Base-by-base conservation (phyloP, 2,329 filamentous ascomycete genomes). In the Fusarium cicatricum region DNA sequence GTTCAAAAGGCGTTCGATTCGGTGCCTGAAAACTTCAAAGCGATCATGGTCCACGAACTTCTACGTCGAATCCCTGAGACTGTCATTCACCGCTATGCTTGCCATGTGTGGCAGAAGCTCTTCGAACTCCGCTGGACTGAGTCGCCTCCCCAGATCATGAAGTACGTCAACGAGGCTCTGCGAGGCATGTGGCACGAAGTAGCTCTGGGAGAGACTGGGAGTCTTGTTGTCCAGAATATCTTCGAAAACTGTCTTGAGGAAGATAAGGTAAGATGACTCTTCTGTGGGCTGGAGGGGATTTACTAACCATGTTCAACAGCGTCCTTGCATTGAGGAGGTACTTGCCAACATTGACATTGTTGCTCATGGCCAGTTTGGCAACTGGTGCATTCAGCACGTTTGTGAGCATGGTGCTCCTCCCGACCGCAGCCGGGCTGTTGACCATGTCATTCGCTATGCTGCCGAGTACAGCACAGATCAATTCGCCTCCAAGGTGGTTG, bases 351-450 rank as follows among this genome's bases (percentile, higher is more conserved):
- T 99, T 68, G 92, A 99, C 76, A 90, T 97, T 59, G 92, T 99
- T 70, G 91, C 95, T 55, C 94, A 97, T 73, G 95, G 95, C 21
- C 95, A 99, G 73, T 99, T 99, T 72, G 95, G 95, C 51, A 99
- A 99, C 74, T 99, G 95, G 95, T 99, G 95, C 79, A 98, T 99
- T 70, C 95, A 99, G 78, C 95, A 99, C 77, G 92, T 99, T 68
- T 99, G 95, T 76, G 95, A 99, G 75, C 95, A 99, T 72, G 94
- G 96, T 44, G 90, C 90, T 52, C 90, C 93, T 28, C 88, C 89
- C 34, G 96, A 99, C 75, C 93, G 94, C 68, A 94, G 90, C 76
- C 90, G 93, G 65, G 95, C 96, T 38, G 89, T 97, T 70, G 94
- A 99, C 66, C 94, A 98, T 74, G 94, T 99, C 70, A 90, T 99